Percentiles rank a stretch among this genome's conserved stretches.
phyloP scores from a whole-genome alignment of 2,329 filamentous ascomycete genomes.

The Cercospora citrullina region DNA sequence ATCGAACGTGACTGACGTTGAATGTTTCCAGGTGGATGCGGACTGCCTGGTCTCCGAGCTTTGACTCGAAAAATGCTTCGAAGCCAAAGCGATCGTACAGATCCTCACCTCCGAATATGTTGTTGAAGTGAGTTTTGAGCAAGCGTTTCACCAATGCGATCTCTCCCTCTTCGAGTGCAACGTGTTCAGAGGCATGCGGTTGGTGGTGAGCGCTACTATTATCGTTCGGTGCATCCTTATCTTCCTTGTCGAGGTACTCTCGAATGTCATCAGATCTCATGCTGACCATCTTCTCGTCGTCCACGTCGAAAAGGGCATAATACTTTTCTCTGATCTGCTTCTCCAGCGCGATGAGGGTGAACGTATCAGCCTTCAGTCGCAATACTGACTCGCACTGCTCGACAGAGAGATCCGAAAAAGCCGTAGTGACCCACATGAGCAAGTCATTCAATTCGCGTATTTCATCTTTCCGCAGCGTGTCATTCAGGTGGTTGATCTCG shows the following conservation, averaged over 20 bases:
- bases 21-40: background rate
- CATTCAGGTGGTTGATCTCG: background rate
- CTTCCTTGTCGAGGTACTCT: background rate
- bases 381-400: background rate
- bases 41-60: background rate
- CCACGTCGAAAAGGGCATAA: background rate
- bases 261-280: background rate
- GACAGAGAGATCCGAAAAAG: background rate
- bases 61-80: background rate
- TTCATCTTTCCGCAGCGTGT: background rate
- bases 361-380: background rate
- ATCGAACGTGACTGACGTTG: background rate
- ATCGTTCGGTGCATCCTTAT: background rate
- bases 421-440: background rate
- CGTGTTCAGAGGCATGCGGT: background rate
- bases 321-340: background rate
- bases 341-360: background rate
- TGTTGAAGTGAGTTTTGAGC: background rate
- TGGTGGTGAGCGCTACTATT: background rate
- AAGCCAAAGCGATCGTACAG: background rate
- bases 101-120: background rate
- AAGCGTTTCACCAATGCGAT: background rate
- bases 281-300: background rate
- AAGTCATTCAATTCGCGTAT: background rate
- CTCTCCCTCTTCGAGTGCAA: background rate